Evolutionary conservation across 805 yeast species (phyloP).

Genomic region (Sugiyamaella boreocaroliniensis): DNA sequence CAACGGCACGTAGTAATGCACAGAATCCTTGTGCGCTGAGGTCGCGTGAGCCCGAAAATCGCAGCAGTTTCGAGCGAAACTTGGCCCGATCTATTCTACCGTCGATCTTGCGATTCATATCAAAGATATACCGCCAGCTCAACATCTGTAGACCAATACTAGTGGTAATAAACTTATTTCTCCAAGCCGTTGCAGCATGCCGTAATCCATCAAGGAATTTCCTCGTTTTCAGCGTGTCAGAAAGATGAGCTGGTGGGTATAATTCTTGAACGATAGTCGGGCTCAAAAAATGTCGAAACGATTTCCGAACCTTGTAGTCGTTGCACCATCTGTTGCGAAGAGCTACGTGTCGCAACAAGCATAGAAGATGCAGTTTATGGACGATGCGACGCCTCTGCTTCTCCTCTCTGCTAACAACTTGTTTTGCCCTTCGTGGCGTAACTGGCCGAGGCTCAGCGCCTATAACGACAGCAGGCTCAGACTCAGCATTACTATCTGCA

Average conservation of each 20-base stretch:
- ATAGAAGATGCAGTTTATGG: constrained; percentile 54
- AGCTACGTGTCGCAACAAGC: constrained; percentile 60
- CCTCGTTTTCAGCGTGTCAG: constrained; percentile 49
- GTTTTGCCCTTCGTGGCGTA: neutral
- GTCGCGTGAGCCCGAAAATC: constrained; percentile 66
- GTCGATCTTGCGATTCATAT: constrained; percentile 17
- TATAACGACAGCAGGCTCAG: constrained; percentile 30
- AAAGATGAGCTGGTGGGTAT: constrained; percentile 40
- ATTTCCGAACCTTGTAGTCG: constrained; percentile 36
- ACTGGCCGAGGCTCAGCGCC: neutral
- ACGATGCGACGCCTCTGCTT: constrained; percentile 42
- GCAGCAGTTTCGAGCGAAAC: constrained; percentile 40
- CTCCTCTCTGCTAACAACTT: constrained; percentile 40
- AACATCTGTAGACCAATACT: constrained; percentile 36
- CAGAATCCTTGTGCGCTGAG: constrained; percentile 84
- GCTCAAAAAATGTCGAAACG: constrained; percentile 45
- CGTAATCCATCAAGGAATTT: constrained; percentile 71
- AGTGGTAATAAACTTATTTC: constrained; percentile 44
- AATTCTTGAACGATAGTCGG: constrained; percentile 41
- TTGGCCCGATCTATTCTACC: constrained; percentile 31
- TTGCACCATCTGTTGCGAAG: constrained; percentile 72
- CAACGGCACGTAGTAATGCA: constrained; percentile 61
- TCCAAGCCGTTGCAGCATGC: constrained; percentile 59
- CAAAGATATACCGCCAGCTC: constrained; percentile 43
- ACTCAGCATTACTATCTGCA: constrained; percentile 32